phyloP scores from a whole-genome alignment of 495 filamentous ascomycete genomes.

The Podospora australis region DNA sequence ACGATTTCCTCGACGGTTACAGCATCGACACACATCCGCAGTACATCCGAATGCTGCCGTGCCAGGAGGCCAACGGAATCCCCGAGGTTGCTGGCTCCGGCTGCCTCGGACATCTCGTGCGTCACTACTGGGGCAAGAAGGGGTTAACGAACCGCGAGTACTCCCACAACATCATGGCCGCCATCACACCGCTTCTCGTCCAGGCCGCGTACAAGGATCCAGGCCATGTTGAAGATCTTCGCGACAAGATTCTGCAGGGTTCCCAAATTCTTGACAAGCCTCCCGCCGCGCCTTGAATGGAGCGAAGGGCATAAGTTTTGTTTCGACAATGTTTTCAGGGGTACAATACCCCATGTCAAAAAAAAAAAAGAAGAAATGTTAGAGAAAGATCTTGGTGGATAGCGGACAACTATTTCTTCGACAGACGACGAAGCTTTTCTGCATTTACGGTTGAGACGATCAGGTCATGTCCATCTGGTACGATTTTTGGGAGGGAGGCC shows the following conservation, averaged over 20 bases:
- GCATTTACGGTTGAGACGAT: too few species aligned
- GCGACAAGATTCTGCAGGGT: slow-evolving; percentile 15
- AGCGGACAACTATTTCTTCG: too few species aligned
- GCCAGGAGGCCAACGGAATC: slow-evolving; percentile 25
- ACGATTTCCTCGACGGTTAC: slow-evolving; percentile 24
- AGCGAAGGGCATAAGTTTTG: not conserved
- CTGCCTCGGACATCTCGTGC: slow-evolving; percentile 21
- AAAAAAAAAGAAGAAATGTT: too few species aligned
- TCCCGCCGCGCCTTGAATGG: not conserved
- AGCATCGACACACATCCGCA: slow-evolving; percentile 17
- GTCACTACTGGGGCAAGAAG: slow-evolving; percentile 27
- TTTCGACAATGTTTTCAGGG: not conserved
- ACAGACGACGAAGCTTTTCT: too few species aligned
- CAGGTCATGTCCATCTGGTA: too few species aligned
- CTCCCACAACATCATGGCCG: slow-evolving; percentile 16
- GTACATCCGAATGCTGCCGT: slow-evolving; percentile 21
- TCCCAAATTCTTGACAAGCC: slow-evolving; percentile 14
- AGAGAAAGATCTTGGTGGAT: too few species aligned
- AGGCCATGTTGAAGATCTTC: slow-evolving; percentile 13
- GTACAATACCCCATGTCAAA: not conserved
- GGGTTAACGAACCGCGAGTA: slow-evolving; percentile 15
- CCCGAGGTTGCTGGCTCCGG: slow-evolving; percentile 14
- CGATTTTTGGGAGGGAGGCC: too few species aligned
- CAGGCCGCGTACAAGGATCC: slow-evolving; percentile 12
- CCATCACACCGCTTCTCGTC: slow-evolving; percentile 17